phyloP scores from a whole-genome alignment of 2,329 filamentous ascomycete genomes.

The Aspergillus chevalieri region DNA sequence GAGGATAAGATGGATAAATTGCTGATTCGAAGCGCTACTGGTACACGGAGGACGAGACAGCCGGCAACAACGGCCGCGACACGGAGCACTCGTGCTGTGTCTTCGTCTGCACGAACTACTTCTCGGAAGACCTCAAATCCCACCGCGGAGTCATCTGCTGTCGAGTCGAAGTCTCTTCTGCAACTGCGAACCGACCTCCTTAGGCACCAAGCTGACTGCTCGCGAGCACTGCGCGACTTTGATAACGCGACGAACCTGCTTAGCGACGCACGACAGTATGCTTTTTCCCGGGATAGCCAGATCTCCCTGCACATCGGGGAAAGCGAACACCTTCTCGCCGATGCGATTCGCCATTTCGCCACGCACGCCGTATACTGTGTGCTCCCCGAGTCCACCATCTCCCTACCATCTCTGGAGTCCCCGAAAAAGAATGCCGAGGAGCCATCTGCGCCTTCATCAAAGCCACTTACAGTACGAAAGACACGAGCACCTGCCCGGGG shows the following conservation, averaged over 20 bases:
- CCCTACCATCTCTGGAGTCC: slow-evolving; percentile 63
- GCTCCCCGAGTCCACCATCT: slow-evolving; percentile 86
- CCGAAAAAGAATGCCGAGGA: slow-evolving; percentile 31
- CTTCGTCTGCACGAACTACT: slow-evolving; percentile 12
- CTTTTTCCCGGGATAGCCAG: slow-evolving; percentile 51
- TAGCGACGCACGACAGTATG: slow-evolving; percentile 26
- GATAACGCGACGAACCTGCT: slow-evolving; percentile 53
- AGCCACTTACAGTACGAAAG: slow-evolving; percentile 18
- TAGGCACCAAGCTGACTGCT: slow-evolving; percentile 46
- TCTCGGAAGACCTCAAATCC: slow-evolving; percentile 14
- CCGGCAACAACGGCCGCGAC: slow-evolving; percentile 15
- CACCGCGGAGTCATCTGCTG: slow-evolving; percentile 13
- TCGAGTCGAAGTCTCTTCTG: slow-evolving; percentile 35
- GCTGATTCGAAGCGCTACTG: slow-evolving; percentile 23
- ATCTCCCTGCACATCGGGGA: slow-evolving; percentile 46
- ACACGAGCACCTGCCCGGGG: slow-evolving; percentile 22
- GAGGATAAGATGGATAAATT: slow-evolving; percentile 40
- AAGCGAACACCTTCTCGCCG: slow-evolving; percentile 31
- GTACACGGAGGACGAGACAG: slow-evolving; percentile 18
- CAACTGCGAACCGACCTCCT: slow-evolving; percentile 45
- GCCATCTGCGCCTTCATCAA: slow-evolving; percentile 23
- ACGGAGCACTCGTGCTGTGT: slow-evolving; percentile 27
- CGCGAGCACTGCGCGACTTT: slow-evolving; percentile 47
- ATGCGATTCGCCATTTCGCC: slow-evolving; percentile 52
- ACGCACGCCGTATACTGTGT: slow-evolving; percentile 81